Base-by-base conservation (phyloP, 176 grass and related monocot genomes). In the Avena atlantica region DNA sequence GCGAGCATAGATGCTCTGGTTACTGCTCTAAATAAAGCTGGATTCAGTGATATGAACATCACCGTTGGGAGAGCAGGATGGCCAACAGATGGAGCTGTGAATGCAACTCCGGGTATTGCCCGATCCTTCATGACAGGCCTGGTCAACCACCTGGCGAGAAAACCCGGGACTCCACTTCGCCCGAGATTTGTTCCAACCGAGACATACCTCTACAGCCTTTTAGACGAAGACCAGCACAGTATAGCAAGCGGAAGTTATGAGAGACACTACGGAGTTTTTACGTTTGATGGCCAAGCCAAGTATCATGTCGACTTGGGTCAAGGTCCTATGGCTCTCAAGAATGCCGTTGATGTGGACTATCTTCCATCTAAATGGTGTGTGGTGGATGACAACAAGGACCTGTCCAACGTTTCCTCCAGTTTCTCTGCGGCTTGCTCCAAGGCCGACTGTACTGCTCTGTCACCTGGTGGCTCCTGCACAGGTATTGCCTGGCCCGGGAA, bases 271-370 rank as follows among this genome's bases (percentile, higher is more conserved):
- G 97, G 92, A 47, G 83, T 98, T 85, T 98, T 98, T 88, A 96
- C 93, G n/a, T 98, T 96, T 92, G 97, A 98, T 57, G 97, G 97
- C 27, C 97, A 96, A 79, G 92, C 94, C 0, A 98, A 91, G 86
- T 98, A 91, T 67, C 74, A 91, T 61, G 76, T 94, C 27, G 93
- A 96, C 71, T 89, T 94, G 60, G 97, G 97, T 70, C 97, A 98
- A 86, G 97, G 94, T 40, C 53, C 85, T 47, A 93, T 80, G 81
- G 80, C 69, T 52, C 92, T 98, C 51, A 91, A 83, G 51, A 94
- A 90, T 90, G 90, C 82, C 17, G 60, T 70, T 89, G 85, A 81
- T 85, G 97, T 98, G 58, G 82, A 90, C 17, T 98, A 96, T 61
- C 92, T 96, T 74, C 78, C 88, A 13, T 84, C 79, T 13, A 98